A percentile compares a stretch with the other conserved stretches of the same genome.
Conservation (phyloP, 495 filamentous ascomycete genomes). For the Penicillium lividum region DNA sequence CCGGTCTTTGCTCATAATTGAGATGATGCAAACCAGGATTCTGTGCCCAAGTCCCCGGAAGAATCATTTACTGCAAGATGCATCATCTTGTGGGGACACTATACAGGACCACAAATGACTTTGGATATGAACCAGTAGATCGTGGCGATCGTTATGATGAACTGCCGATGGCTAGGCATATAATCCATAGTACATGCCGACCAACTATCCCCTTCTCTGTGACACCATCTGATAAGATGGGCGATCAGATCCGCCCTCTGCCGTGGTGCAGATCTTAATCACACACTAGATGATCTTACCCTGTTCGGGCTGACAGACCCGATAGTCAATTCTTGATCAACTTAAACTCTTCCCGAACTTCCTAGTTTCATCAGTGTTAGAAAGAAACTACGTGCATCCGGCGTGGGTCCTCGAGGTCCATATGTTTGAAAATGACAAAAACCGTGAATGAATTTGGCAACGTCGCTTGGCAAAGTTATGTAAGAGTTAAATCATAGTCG, state of each 20-base stretch:
- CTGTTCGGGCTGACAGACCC: constrained; percentile 1
- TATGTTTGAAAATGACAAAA: neutral
- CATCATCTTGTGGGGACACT: constrained; percentile 9
- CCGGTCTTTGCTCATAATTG: neutral
- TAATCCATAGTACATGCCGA: constrained; percentile 4
- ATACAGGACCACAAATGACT: neutral
- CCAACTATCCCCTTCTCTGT: neutral
- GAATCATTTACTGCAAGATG: neutral
- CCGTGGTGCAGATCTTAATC: constrained; percentile 16
- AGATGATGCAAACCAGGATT: neutral
- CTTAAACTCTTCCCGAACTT: constrained; percentile 5
- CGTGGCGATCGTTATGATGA: constrained; percentile 4
- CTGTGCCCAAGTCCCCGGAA: neutral
- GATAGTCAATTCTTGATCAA: constrained; percentile 6
- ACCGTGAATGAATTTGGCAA: neutral
- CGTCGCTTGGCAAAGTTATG: neutral
- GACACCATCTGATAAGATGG: constrained; percentile 22
- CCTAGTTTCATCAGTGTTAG: neutral
- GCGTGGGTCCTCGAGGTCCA: neutral
- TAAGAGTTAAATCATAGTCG: neutral
- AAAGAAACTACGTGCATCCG: neutral
- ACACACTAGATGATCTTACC: neutral
- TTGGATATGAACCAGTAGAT: constrained; percentile 8
- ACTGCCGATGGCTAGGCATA: constrained; percentile 3
- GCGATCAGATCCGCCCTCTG: constrained; percentile 10